These are phyloP conservation scores for Lasiosphaeria miniovina DNA, from an alignment of 495 filamentous ascomycete genomes.

Conservation along the genomic window DNA sequence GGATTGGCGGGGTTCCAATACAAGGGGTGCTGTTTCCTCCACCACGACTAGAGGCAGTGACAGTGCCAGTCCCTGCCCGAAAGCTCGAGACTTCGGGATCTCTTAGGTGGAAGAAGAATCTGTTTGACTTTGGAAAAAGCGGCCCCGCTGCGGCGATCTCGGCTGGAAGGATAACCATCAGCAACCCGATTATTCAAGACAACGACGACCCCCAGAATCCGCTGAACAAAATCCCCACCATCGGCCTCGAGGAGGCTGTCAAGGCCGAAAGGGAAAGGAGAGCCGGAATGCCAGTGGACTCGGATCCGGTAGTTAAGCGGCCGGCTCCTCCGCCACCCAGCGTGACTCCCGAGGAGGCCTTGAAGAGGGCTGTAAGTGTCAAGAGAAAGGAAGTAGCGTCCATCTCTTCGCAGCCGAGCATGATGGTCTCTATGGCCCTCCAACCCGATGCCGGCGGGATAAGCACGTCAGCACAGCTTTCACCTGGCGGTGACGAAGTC, in stretches of 20 bases:
- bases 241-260: slow-evolving; percentile 48
- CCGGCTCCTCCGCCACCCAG: slow-evolving; percentile 36
- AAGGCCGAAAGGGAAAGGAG: slow-evolving; percentile 46
- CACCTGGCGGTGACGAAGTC: slow-evolving; percentile 41
- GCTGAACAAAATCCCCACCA: slow-evolving; percentile 43
- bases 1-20: slow-evolving; percentile 18
- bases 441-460: slow-evolving; percentile 16
- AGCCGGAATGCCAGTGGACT: slow-evolving; percentile 32
- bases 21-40: slow-evolving; percentile 23
- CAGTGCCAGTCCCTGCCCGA: slow-evolving; percentile 4
- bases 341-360: slow-evolving; percentile 23
- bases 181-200: slow-evolving; percentile 46
- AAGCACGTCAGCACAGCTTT: slow-evolving; percentile 41
- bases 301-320: slow-evolving; percentile 32
- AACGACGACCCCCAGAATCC: slow-evolving; percentile 34
- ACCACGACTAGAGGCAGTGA: slow-evolving; percentile 9
- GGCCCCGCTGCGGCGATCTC: slow-evolving; percentile 26
- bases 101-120: slow-evolving; percentile 27
- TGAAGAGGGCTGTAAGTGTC: slow-evolving; percentile 36
- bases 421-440: slow-evolving; percentile 9
- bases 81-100: slow-evolving; percentile 20
- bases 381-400: slow-evolving; percentile 45
- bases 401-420: slow-evolving; percentile 16
- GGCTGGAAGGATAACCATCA: slow-evolving; percentile 43
- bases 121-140: slow-evolving; percentile 29